phyloP scores from a whole-genome alignment of 164 flowering plant genomes.

The Chimonanthus salicifolius region DNA sequence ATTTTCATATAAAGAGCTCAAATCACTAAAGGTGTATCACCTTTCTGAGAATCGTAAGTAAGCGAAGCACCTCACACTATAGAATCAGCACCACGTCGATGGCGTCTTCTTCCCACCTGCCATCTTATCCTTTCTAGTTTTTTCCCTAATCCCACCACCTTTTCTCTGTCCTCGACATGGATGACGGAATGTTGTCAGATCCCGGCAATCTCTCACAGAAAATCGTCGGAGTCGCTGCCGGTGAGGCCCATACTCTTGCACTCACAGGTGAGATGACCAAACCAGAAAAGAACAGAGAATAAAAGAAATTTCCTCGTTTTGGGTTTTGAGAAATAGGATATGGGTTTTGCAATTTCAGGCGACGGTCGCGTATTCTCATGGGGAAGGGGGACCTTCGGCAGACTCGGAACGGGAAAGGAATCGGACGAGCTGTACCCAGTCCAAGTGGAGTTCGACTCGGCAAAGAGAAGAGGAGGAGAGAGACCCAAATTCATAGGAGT shows the following conservation, averaged over 20 bases:
- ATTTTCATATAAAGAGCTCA: too few relatives aligned
- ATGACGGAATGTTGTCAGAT: neutral
- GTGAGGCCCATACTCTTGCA: constrained; percentile 86
- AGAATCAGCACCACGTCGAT: too few relatives aligned
- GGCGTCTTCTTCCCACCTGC: too few relatives aligned
- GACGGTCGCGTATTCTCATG: constrained; percentile 73
- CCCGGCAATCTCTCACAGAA: constrained; percentile 29
- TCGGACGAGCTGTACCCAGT: constrained; percentile 64
- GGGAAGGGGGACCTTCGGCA: constrained; percentile 89
- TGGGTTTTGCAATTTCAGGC: constrained; percentile 29
- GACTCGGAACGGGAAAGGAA: constrained; percentile 78
- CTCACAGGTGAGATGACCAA: constrained; percentile 44
- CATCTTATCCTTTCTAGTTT: neutral
- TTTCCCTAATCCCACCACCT: neutral
- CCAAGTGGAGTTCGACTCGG: constrained; percentile 35
- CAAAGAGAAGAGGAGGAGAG: constrained; percentile 2
- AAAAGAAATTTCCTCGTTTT: neutral
- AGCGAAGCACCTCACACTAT: too few relatives aligned
- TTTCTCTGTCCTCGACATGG: constrained; percentile 11
- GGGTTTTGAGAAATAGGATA: neutral
- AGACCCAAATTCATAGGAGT: constrained; percentile 50
- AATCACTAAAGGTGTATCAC: too few relatives aligned
- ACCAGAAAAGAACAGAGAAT: neutral
- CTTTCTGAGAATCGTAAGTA: too few relatives aligned
- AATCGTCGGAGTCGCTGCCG: constrained; percentile 55